Evolutionary conservation across 1,139 yeast genomes (phyloP), one percentile per base, ranked within the genome.

Genomic region (Waltiozyma sp.): DNA sequence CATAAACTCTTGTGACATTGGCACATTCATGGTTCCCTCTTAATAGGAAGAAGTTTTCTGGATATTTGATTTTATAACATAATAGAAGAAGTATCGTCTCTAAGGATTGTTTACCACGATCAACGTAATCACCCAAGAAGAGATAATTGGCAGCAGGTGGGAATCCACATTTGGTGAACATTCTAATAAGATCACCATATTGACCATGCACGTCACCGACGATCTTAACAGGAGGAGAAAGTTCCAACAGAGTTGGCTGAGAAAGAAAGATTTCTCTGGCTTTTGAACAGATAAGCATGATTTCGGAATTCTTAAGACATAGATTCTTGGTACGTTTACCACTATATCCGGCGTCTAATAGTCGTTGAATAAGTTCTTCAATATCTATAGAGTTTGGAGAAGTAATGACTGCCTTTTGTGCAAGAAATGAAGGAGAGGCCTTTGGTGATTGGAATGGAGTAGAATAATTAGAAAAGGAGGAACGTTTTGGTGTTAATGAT

Each of bases 1-100:
- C 97, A 64, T 91, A 91, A 63, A 91, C 88, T 70, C 96, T 82
- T 68, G 88, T 91, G 61, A 91, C 89, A 40, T 95, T 84, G 40
- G 97, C 97, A 70, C 96, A 87, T 67, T 91, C 97, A 70, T 89
- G 97, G 65, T 89, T 89, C 52, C 97, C 97, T 70, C 97, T 79
- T 53, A 86, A 72, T 58, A 86, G 83, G 69, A 91, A 91, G 63
- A 91, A 89, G 69, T 91, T 91, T 65, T 91, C 97, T 39, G 97
- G 97, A 63, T 89, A 89, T 70, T 89, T 91, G 66, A 89, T 91
- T 69, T 89, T 89, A 70, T 91, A 89, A 43, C 96, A 96, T 62
- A 89, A 75, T 58, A 89, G 71, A 51, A 89, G 70, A 64, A 96
- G 88, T 59, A 89, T 89, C 18, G 97, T 89, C 65, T 89, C 97